Percentiles rank a stretch among this genome's conserved stretches.
Conservation (phyloP, 768 basidiomycete species). For the Neoboletus magnificus region DNA sequence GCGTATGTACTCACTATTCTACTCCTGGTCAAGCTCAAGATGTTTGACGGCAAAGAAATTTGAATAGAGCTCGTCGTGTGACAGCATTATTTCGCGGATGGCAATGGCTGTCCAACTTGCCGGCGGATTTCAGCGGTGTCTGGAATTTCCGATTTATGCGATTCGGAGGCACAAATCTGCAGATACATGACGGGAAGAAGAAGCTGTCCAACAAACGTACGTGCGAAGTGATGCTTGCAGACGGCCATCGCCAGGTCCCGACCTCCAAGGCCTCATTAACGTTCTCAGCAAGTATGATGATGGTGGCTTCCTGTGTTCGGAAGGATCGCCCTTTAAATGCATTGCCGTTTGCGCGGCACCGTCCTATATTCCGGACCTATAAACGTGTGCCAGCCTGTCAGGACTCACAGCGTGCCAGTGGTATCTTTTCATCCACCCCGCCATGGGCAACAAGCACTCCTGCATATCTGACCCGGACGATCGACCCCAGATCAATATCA, state of each 20-base stretch:
- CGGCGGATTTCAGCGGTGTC: background rate
- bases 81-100: background rate
- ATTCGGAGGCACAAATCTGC: background rate
- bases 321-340: background rate
- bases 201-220: constrained; percentile 1
- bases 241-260: background rate
- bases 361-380: constrained; percentile 8
- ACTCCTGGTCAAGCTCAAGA: background rate
- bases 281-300: background rate
- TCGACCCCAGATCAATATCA: constrained; percentile 1
- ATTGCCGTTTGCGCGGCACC: background rate
- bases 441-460: constrained; percentile 34
- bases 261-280: background rate
- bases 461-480: constrained; percentile 10
- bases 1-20: background rate
- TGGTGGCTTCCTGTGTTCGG: background rate
- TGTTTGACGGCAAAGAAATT: background rate
- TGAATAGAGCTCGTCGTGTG: background rate
- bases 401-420: background rate
- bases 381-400: constrained; percentile 8
- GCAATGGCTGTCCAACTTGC: background rate
- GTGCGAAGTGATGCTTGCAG: background rate
- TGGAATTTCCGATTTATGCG: background rate
- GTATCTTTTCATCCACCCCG: background rate
- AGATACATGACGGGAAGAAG: background rate